A percentile compares a stretch with the other conserved stretches of the same genome.
Conservation (phyloP, 176 grass and related monocot genomes). For the Cymbopogon citratus region DNA sequence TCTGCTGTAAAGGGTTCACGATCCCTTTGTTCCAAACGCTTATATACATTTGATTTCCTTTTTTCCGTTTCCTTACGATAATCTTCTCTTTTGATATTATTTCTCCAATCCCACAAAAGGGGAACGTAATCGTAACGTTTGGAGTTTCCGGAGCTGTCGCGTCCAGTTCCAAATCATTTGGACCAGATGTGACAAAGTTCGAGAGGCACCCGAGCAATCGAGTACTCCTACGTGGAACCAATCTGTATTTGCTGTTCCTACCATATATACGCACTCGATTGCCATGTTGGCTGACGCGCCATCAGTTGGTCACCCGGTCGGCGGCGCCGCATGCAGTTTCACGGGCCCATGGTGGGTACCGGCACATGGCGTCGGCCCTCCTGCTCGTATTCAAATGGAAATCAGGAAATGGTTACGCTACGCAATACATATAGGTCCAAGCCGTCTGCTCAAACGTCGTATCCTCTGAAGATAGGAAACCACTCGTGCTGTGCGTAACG, state of each 20-base stretch:
- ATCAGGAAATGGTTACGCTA: no score
- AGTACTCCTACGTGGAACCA: background rate
- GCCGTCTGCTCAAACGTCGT: background rate
- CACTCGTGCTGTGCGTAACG: background rate
- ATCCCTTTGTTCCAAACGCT: no score
- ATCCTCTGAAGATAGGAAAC: background rate
- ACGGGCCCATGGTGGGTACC: conserved; percentile 12
- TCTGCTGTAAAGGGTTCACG: no score
- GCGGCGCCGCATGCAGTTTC: background rate
- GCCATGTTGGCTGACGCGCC: background rate
- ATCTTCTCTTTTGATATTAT: no score
- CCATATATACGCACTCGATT: background rate
- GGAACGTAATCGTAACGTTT: no score
- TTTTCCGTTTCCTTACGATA: no score
- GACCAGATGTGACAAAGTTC: background rate
- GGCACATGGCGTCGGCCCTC: conserved; percentile 30
- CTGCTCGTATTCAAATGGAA: conserved; percentile 10
- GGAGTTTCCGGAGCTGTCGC: no score
- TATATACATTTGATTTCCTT: no score
- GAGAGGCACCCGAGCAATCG: conserved; percentile 1
- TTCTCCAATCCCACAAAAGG: no score
- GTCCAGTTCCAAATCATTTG: background rate
- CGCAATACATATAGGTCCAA: background rate
- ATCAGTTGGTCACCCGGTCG: conserved; percentile 24
- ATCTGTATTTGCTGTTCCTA: background rate